Evolutionary conservation across 441 rosid genomes (phyloP), one percentile per base, ranked within the genome.

Genomic region (Corymbia citriodora): DNA sequence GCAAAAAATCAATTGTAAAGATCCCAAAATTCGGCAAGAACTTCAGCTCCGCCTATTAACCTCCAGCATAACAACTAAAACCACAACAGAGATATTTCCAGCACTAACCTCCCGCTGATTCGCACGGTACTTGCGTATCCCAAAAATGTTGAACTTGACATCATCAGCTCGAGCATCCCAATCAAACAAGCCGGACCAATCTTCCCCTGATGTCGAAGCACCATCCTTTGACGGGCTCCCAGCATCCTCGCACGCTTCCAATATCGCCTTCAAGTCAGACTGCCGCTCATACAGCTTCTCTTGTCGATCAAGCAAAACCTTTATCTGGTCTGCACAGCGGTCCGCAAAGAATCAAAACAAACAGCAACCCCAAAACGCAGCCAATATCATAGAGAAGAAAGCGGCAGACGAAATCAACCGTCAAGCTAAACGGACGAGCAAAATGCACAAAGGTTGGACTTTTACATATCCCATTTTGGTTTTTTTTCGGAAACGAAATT

Each of bases 91-190:
- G 10, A 18, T 70, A 11, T 25, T 57, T 83, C 17, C 36, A 54
- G 45, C 48, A 87, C 95, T 92, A 90, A 97, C 99, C 96, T 97
- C 96, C 59, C 94, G 94, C 94, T 97, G 99, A 94, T 98, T 97
- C 10, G 98, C 95, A 45, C 99, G 98, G 87, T 96, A 98, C 7
- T 94, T 79, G 21, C 97, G 92, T 83, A 98, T 98, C 88, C 99
- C 99, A 55, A 98, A 98, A n/a, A 96, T 92, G 93, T 98, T 96
- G 74, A 97, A 94, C 94, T 95, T 94, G 49, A 92, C 90, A 91
- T 95, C 97, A 49, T 97, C 98, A 82, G 98, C 98, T 82, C 92
- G 95, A 91, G 97, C 95, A 90, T 98, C 99, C 99, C 99, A 98
- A 81, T 95, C 96, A 89, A 97, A 97, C 27, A 95, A 33, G 55